Conservation (phyloP, 208 protist genomes). For the Leishmania major region DNA sequence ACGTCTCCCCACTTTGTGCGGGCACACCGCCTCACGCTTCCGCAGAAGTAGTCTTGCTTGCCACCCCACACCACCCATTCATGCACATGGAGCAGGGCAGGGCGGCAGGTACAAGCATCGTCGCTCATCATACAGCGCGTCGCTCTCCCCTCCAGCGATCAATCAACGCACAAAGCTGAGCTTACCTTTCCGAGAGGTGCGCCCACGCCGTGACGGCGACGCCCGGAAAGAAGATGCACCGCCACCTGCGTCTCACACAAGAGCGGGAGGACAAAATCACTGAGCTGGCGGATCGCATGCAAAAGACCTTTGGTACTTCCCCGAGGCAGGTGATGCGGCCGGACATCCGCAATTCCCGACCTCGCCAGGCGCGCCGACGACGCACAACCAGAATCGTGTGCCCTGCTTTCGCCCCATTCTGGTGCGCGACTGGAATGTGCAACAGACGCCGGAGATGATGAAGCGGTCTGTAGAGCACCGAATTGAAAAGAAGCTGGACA, state of each 20-base stretch:
- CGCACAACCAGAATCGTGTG: conserved; percentile 34
- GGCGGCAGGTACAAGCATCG: not conserved
- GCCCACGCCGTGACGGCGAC: not conserved
- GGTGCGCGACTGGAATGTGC: conserved; percentile 51
- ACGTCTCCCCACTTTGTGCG: not conserved
- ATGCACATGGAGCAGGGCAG: not conserved
- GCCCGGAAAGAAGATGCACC: conserved; percentile 11
- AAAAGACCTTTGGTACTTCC: conserved; percentile 24
- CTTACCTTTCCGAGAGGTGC: not conserved
- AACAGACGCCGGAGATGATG: conserved; percentile 54
- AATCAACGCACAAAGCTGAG: not conserved
- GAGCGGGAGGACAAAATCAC: conserved; percentile 23
- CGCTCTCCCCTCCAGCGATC: not conserved
- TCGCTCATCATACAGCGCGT: not conserved
- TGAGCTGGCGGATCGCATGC: conserved; percentile 37
- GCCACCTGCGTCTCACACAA: not conserved
- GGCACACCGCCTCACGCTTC: not conserved
- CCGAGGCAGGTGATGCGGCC: conserved; percentile 19
- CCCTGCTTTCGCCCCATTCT: conserved; percentile 51
- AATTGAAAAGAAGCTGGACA: conserved; percentile 39
- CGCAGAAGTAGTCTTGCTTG: not conserved
- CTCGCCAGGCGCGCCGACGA: conserved; percentile 21
- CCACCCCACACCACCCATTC: not conserved
- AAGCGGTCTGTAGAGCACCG: conserved; percentile 35
- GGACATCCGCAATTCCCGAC: conserved; percentile 9